A percentile compares a stretch with the other conserved stretches of the same genome.
Conservation (phyloP, 805 yeast species). For the Trichomonascus vanleenenianus region DNA sequence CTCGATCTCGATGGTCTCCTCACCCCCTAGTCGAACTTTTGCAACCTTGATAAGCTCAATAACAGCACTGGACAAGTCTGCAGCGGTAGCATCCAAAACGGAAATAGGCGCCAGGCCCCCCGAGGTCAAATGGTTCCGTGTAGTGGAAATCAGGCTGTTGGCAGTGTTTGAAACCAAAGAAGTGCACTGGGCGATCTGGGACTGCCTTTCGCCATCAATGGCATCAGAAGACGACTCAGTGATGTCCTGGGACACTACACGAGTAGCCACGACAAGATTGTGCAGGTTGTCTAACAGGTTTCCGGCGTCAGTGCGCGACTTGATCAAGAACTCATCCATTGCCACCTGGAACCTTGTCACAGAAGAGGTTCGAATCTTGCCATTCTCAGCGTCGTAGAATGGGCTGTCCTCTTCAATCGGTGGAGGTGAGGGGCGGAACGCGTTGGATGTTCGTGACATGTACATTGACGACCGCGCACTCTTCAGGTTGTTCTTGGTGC, state of each 20-base stretch:
- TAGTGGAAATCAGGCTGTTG: conserved; percentile 66
- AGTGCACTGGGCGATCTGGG: conserved; percentile 22
- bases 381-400: conserved; percentile 17
- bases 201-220: conserved; percentile 8
- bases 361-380: conserved; percentile 21
- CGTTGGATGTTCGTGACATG: conserved; percentile 8
- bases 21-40: conserved; percentile 15
- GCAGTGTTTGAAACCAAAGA: conserved; percentile 53
- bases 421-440: conserved; percentile 8
- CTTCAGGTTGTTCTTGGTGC: conserved; percentile 25
- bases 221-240: conserved; percentile 13
- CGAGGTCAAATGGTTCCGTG: conserved; percentile 65
- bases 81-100: conserved; percentile 65
- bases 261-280: conserved; percentile 27
- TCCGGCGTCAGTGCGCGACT: conserved; percentile 21
- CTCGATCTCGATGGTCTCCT: conserved; percentile 1
- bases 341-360: conserved; percentile 27
- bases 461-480: conserved; percentile 19
- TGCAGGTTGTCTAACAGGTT: conserved; percentile 29
- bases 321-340: conserved; percentile 28
- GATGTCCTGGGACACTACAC: conserved; percentile 22
- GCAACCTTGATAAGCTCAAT: conserved; percentile 34
- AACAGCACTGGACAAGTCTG: conserved; percentile 59
- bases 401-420: conserved; percentile 13
- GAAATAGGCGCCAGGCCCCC: conserved; percentile 58